Conservation (phyloP, 73 alveolate species). For the Paramecium primaurelia region DNA sequence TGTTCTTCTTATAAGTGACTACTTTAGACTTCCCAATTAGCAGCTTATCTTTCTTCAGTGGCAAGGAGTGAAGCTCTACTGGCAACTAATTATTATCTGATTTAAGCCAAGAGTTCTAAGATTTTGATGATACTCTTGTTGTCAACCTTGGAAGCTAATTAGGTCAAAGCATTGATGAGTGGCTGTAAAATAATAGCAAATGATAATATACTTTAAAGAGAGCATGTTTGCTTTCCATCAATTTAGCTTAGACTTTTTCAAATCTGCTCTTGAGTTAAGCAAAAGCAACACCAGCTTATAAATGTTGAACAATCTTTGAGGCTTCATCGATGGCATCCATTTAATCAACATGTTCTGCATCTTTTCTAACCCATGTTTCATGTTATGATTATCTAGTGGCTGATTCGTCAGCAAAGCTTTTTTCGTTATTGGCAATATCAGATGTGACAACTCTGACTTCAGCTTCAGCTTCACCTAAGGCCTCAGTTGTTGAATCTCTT, state of each 20-base stretch:
- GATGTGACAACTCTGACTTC: constrained; percentile 38
- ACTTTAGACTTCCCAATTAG: background rate
- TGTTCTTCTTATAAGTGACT: constrained; percentile 23
- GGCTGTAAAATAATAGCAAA: background rate
- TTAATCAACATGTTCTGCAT: constrained; percentile 31
- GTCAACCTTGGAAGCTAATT: constrained; percentile 41
- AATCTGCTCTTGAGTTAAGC: constrained; percentile 47
- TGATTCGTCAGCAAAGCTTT: background rate
- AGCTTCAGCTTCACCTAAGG: constrained; percentile 5
- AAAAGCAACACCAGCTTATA: constrained; percentile 46
- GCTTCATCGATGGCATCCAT: constrained; percentile 44
- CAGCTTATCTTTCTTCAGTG: constrained; percentile 23
- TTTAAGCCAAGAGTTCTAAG: constrained; percentile 37
- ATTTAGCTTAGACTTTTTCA: constrained; percentile 44
- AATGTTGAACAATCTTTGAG: background rate
- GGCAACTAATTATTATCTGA: constrained; percentile 46
- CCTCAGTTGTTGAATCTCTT: constrained; percentile 36
- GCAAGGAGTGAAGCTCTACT: constrained; percentile 38
- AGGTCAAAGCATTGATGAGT: constrained; percentile 12
- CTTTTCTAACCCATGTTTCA: constrained; percentile 4
- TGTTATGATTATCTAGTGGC: background rate
- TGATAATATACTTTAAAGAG: background rate
- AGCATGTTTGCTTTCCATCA: constrained; percentile 10
- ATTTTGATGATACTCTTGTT: constrained; percentile 40
- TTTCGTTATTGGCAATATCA: constrained; percentile 19